Percentiles rank a stretch among this genome's conserved stretches.
Conservation (phyloP, 2,329 filamentous ascomycete species). For the Xylogone sp. region DNA sequence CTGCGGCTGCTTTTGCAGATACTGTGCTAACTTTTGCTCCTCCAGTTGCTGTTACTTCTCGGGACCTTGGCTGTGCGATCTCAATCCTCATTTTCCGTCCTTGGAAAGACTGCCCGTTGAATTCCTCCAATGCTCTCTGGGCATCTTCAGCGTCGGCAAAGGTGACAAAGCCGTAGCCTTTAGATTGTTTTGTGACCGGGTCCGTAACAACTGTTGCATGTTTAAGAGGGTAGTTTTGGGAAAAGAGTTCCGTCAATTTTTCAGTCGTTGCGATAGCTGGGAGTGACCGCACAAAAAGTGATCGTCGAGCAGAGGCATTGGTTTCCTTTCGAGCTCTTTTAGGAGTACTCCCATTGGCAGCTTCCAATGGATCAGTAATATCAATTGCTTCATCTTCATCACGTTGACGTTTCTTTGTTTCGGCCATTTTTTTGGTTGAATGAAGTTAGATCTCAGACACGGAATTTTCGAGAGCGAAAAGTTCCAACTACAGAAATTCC, state of each 20-base stretch:
- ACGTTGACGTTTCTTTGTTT: slow-evolving; percentile 22
- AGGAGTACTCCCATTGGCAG: slow-evolving; percentile 26
- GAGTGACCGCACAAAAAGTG: slow-evolving; percentile 88
- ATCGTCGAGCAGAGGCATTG: slow-evolving; percentile 45
- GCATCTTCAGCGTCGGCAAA: slow-evolving; percentile 94
- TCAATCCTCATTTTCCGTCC: slow-evolving; percentile 84
- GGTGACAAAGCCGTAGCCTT: slow-evolving; percentile 95
- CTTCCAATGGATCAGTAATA: background rate
- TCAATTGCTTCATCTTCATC: slow-evolving; percentile 17
- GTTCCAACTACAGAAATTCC: background rate
- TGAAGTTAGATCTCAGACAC: background rate
- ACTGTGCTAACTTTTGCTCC: slow-evolving; percentile 29
- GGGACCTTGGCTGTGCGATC: slow-evolving; percentile 79
- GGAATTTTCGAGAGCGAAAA: background rate
- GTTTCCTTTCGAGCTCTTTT: slow-evolving; percentile 59
- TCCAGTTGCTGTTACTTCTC: slow-evolving; percentile 53
- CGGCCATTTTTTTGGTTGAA: background rate
- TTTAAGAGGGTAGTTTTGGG: slow-evolving; percentile 89
- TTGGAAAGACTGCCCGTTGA: slow-evolving; percentile 73
- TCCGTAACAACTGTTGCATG: slow-evolving; percentile 92
- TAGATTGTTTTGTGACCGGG: slow-evolving; percentile 77
- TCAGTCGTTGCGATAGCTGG: slow-evolving; percentile 77
- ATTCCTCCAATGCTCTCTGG: slow-evolving; percentile 71
- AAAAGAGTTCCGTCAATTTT: slow-evolving; percentile 82
- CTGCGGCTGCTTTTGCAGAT: slow-evolving; percentile 32